Evolutionary conservation across 2,329 filamentous ascomycete genomes (phyloP).

Genomic region (Diaporthe capsici): DNA sequence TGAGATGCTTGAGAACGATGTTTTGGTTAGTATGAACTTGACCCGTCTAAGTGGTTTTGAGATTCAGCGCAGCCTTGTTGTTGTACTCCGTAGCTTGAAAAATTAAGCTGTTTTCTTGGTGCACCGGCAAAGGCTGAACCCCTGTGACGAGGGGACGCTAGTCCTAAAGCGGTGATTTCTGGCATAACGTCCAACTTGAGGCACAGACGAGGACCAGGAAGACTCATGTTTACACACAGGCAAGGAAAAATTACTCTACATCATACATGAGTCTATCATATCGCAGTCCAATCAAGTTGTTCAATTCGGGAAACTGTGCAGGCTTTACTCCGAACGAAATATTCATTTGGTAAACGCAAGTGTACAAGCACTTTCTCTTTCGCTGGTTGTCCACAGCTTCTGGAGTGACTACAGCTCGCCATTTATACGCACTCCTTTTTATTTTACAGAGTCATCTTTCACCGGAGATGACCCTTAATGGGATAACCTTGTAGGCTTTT

Average conservation of each 20-base stretch:
- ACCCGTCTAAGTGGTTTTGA: neutral
- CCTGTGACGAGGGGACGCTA: neutral
- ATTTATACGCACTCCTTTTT: too few species aligned
- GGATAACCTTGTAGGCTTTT: neutral
- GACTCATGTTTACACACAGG: too few species aligned
- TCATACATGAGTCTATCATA: too few species aligned
- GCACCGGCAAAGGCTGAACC: neutral
- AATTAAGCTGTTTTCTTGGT: constrained; percentile 18
- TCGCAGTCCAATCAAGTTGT: neutral
- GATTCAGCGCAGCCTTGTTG: neutral
- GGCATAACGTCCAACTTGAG: neutral
- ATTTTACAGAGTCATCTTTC: too few species aligned
- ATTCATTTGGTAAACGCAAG: neutral
- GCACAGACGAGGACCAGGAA: neutral
- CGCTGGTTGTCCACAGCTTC: too few species aligned
- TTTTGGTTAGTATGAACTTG: neutral
- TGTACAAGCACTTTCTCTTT: neutral
- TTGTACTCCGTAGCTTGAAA: neutral
- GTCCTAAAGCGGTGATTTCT: neutral
- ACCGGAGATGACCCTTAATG: neutral
- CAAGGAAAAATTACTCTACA: neutral
- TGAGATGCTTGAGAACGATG: constrained; percentile 20
- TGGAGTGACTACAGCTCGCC: neutral
- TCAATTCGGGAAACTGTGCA: neutral
- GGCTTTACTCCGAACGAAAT: neutral